phyloP scores from a whole-genome alignment of 345 rosid genomes.

The Adansonia digitata region DNA sequence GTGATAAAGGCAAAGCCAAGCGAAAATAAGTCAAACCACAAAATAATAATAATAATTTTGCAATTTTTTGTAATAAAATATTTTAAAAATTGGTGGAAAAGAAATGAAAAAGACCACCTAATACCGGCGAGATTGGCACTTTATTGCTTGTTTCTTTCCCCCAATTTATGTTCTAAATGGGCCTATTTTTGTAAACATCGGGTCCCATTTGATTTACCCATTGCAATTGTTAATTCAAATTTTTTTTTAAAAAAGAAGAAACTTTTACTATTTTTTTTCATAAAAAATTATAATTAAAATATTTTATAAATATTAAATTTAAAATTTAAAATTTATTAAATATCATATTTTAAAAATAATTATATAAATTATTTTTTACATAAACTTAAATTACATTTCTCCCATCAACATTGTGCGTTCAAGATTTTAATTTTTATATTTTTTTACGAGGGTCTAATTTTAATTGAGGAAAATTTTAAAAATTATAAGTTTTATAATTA shows the following conservation, averaged over 20 bases:
- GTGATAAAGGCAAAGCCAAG: conserved; percentile 6
- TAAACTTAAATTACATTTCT: no score
- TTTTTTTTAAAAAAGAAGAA: no score
- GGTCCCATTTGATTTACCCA: background rate
- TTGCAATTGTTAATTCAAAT: background rate
- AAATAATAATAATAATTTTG: background rate
- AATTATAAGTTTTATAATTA: no score
- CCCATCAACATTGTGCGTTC: no score
- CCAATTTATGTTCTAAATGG: background rate
- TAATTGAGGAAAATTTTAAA: no score
- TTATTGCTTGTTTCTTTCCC: background rate
- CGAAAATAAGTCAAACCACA: conserved; percentile 20
- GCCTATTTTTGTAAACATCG: background rate
- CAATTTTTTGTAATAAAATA: background rate
- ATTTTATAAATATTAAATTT: no score
- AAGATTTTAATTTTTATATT: no score
- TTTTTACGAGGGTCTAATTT: background rate
- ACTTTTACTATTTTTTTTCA: no score
- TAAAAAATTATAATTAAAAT: no score
- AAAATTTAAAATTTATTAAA: no score
- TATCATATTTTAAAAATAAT: no score
- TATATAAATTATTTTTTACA: no score
- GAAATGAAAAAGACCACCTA: background rate
- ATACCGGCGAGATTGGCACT: background rate
- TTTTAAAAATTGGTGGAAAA: background rate